phyloP scores from a whole-genome alignment of 306 rosid species.

The Crataegus laevigata region DNA sequence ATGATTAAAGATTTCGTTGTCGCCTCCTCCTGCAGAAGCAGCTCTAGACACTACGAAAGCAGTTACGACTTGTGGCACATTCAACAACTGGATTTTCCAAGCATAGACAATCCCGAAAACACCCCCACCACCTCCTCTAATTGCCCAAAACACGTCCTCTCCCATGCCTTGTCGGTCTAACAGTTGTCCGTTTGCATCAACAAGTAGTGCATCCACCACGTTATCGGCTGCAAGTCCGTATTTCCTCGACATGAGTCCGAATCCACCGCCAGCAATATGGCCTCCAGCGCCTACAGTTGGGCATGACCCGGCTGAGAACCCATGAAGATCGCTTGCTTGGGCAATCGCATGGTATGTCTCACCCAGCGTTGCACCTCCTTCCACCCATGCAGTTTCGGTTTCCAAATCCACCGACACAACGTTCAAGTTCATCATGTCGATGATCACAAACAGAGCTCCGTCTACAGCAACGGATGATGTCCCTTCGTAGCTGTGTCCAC shows the following conservation, averaged over 20 bases:
- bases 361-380: slow-evolving; percentile 84
- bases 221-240: slow-evolving; percentile 74
- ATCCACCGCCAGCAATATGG: slow-evolving; percentile 74
- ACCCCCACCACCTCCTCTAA: slow-evolving; percentile 83
- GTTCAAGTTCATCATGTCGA: slow-evolving; percentile 71
- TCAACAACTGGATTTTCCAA: slow-evolving; percentile 55
- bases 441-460: slow-evolving; percentile 43
- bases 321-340: slow-evolving; percentile 38
- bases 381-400: slow-evolving; percentile 62
- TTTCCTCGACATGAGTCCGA: slow-evolving; percentile 56
- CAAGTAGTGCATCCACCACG: slow-evolving; percentile 53
- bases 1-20: not conserved
- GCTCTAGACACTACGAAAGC: slow-evolving; percentile 37
- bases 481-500: slow-evolving; percentile 87
- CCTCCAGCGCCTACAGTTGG: slow-evolving; percentile 90
- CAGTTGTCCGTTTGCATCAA: slow-evolving; percentile 45
- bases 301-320: slow-evolving; percentile 77
- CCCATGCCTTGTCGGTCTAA: slow-evolving; percentile 51
- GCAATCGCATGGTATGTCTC: slow-evolving; percentile 66
- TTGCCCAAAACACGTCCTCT: slow-evolving; percentile 89
- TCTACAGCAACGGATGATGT: slow-evolving; percentile 46
- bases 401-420: slow-evolving; percentile 42
- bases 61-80: slow-evolving; percentile 50
- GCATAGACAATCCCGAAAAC: slow-evolving; percentile 67
- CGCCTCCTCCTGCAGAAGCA: slow-evolving; percentile 20